phyloP scores from a whole-genome alignment of 2,329 filamentous ascomycete genomes.

The Talaromyces sp. region DNA sequence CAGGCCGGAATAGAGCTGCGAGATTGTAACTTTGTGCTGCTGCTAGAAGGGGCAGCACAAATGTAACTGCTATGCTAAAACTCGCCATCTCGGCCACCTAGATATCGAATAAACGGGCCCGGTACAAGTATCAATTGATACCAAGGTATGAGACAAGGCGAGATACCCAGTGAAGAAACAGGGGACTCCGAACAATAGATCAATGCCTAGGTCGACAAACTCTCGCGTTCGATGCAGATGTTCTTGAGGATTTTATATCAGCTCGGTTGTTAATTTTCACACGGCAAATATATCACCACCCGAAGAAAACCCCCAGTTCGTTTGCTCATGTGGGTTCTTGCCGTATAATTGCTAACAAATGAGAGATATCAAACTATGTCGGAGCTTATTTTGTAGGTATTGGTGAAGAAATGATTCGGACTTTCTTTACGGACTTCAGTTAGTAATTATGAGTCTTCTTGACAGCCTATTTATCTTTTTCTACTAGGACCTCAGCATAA shows the following conservation, averaged over 20 bases:
- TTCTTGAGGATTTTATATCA: no score
- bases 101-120: neutral
- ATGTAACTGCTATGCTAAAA: neutral
- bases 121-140: no score
- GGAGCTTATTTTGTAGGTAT: neutral
- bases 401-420: neutral
- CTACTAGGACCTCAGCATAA: neutral
- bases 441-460: neutral
- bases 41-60: constrained; percentile 2
- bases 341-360: neutral
- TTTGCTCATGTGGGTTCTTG: neutral
- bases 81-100: neutral
- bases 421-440: constrained; percentile 1
- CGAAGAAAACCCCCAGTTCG: neutral
- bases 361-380: neutral
- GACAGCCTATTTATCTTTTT: neutral
- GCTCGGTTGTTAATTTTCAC: no score
- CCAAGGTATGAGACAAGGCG: neutral
- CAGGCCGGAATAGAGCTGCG: neutral
- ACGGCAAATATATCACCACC: neutral
- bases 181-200: no score
- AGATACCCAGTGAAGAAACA: no score
- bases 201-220: no score
- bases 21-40: neutral
- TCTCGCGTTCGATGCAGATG: no score